These are phyloP conservation scores for Aspergillus texensis DNA, from an alignment of 2,329 filamentous ascomycete species.

Conservation along the genomic window DNA sequence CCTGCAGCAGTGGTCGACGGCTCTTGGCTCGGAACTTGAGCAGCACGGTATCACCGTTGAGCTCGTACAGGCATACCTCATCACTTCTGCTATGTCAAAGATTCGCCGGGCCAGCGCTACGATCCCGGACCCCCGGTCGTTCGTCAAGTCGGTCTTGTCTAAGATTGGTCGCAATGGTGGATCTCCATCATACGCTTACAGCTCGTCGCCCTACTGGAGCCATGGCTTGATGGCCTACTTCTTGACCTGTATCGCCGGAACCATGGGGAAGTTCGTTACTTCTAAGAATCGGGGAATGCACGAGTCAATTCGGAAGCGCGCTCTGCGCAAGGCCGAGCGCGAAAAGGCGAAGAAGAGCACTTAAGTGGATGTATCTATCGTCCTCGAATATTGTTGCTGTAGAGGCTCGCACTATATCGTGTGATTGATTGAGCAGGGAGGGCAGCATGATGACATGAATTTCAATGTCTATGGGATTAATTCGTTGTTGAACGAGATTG, in stretches of 20 bases:
- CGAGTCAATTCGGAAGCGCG: conserved; percentile 76
- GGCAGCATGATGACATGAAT: background rate
- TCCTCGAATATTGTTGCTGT: background rate
- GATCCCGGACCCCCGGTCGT: conserved; percentile 79
- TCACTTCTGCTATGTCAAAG: conserved; percentile 97
- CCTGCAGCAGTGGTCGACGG: conserved; percentile 91
- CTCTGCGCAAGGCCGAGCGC: conserved; percentile 79
- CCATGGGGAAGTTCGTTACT: conserved; percentile 60
- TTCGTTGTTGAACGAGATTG: background rate
- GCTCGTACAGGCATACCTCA: conserved; percentile 86
- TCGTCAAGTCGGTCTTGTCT: conserved; percentile 75
- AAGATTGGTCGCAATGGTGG: conserved; percentile 80
- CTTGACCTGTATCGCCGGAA: conserved; percentile 63
- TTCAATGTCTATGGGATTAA: background rate
- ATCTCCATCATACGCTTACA: conserved; percentile 77
- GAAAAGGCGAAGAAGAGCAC: conserved; percentile 64
- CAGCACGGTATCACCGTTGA: conserved; percentile 84
- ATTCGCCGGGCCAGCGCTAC: conserved; percentile 75
- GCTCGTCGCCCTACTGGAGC: conserved; percentile 90
- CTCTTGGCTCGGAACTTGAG: conserved; percentile 80
- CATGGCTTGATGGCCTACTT: conserved; percentile 88
- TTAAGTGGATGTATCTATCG: conserved; percentile 20
- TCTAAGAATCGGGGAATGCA: conserved; percentile 72
- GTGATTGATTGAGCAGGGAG: background rate
- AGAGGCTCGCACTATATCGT: background rate